Percentiles rank a stretch among this genome's conserved stretches.
Conservation (phyloP, 352 stramenopile genomes). For the Globisporangium megalacanthum region DNA sequence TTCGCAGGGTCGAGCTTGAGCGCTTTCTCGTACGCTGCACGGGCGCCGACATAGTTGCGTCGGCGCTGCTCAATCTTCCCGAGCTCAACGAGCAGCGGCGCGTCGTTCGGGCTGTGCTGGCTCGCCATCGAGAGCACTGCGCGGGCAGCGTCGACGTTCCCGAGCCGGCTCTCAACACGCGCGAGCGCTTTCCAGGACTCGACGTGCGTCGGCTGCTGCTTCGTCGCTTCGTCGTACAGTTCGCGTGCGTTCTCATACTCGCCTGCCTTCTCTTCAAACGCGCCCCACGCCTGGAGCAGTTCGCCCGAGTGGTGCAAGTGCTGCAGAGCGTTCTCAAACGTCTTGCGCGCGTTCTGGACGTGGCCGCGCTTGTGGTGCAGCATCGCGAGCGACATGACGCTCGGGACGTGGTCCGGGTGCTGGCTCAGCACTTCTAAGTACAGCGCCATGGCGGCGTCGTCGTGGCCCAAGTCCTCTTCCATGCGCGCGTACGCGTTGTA, state of each 20-base stretch:
- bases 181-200: conserved; percentile 69
- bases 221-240: conserved; percentile 68
- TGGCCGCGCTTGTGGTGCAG: conserved; percentile 50
- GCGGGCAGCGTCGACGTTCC: conserved; percentile 56
- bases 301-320: conserved; percentile 50
- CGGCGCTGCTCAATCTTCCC: conserved; percentile 80
- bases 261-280: conserved; percentile 71
- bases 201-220: conserved; percentile 51
- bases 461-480: conserved; percentile 74
- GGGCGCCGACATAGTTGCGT: conserved; percentile 49
- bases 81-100: conserved; percentile 63
- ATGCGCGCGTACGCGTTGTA: conserved; percentile 85
- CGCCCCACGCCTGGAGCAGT: conserved; percentile 62
- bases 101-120: conserved; percentile 64
- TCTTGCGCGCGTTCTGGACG: conserved; percentile 39
- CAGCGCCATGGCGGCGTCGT: conserved; percentile 52
- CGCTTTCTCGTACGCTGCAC: conserved; percentile 63
- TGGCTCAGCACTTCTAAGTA: conserved; percentile 58
- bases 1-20: conserved; percentile 61
- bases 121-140: conserved; percentile 57
- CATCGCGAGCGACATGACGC: conserved; percentile 70
- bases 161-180: conserved; percentile 53
- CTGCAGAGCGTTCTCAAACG: conserved; percentile 62
- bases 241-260: conserved; percentile 66
- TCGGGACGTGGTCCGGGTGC: conserved; percentile 67